Percentiles rank a stretch among this genome's conserved stretches.
phyloP scores from a whole-genome alignment of 768 basidiomycete genomes.

The Boletus sp. region DNA sequence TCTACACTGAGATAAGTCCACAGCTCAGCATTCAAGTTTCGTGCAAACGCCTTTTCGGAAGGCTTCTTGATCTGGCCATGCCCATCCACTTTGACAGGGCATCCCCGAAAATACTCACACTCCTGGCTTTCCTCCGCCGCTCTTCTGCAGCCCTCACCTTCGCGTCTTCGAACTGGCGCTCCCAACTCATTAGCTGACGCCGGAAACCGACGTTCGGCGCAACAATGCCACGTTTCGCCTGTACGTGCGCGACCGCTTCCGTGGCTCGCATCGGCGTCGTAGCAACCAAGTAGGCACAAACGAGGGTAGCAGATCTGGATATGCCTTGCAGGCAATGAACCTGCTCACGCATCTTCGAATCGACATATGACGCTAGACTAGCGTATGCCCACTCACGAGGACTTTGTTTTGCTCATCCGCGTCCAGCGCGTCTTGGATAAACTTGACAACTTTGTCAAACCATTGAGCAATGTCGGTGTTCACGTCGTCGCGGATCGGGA shows the following conservation, averaged over 20 bases:
- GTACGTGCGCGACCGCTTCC: constrained; percentile 55
- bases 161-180: constrained; percentile 25
- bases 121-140: constrained; percentile 9
- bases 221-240: constrained; percentile 55
- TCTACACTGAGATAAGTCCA: neutral
- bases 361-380: neutral
- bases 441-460: constrained; percentile 48
- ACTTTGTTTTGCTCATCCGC: constrained; percentile 44
- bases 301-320: constrained; percentile 70
- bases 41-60: neutral
- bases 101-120: neutral
- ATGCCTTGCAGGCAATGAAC: constrained; percentile 78
- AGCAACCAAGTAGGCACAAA: constrained; percentile 67
- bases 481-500: constrained; percentile 44
- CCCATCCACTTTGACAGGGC: constrained; percentile 19
- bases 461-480: constrained; percentile 43
- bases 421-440: constrained; percentile 48
- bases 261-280: constrained; percentile 46
- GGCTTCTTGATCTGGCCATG: neutral
- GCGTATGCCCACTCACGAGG: constrained; percentile 38
- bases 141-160: constrained; percentile 20
- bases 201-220: constrained; percentile 68
- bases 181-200: constrained; percentile 47
- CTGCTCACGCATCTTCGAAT: constrained; percentile 32
- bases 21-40: neutral